Conservation (phyloP, 75 land plant species). For the Larix kaempferi region DNA sequence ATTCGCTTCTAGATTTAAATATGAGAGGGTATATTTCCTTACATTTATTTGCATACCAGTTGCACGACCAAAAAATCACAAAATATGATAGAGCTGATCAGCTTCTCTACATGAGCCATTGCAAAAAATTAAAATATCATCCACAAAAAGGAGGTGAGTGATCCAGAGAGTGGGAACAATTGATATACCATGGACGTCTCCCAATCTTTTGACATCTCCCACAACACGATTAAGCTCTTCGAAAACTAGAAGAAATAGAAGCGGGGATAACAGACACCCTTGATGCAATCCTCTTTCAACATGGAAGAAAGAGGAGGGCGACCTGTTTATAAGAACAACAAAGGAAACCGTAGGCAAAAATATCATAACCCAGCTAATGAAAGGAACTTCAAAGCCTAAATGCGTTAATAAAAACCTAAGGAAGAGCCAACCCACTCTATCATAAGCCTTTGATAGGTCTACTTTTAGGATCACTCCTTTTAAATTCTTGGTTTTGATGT, state of each 20-base stretch:
- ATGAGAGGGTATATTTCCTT: no score
- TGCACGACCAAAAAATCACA: not conserved
- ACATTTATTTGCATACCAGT: not conserved
- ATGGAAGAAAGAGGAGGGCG: not conserved
- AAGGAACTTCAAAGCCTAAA: not conserved
- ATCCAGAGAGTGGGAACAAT: not conserved
- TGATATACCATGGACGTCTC: not conserved
- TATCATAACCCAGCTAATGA: not conserved
- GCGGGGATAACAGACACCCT: not conserved
- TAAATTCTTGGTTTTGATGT: not conserved
- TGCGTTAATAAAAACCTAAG: not conserved
- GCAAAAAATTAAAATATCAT: not conserved
- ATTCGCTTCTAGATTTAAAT: no score
- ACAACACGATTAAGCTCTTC: not conserved
- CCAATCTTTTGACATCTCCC: not conserved
- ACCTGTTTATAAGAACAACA: not conserved
- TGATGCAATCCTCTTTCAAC: not conserved
- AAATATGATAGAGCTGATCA: not conserved
- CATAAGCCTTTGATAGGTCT: not conserved
- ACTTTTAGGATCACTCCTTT: not conserved
- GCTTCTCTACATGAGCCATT: not conserved
- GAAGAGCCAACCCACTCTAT: not conserved
- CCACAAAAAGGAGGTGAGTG: not conserved
- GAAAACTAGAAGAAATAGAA: not conserved
- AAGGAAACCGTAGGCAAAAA: not conserved